Percentiles rank a stretch among this genome's conserved stretches.
These are phyloP conservation scores for Pythium angustatum DNA, from an alignment of 352 stramenopile genomes.

Conservation along the genomic window DNA sequence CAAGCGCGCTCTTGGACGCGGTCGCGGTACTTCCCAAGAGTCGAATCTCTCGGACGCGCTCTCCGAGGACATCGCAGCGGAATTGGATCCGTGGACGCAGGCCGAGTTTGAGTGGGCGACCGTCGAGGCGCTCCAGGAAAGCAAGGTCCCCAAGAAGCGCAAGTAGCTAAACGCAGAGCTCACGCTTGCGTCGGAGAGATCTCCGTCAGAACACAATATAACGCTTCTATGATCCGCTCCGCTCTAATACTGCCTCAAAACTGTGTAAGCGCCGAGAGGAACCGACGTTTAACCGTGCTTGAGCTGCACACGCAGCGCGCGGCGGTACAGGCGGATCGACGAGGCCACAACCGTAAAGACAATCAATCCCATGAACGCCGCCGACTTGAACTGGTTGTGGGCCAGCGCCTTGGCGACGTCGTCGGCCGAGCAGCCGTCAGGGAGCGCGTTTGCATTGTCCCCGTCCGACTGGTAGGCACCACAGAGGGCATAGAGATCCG, in stretches of 20 bases:
- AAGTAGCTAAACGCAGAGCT: conserved; percentile 15
- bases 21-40: conserved; percentile 40
- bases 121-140: conserved; percentile 60
- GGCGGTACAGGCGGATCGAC: conserved; percentile 63
- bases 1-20: conserved; percentile 9
- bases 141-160: conserved; percentile 25
- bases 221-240: too few species aligned
- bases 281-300: conserved; percentile 53
- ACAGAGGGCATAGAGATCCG: conserved; percentile 46
- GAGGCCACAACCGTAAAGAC: conserved; percentile 64
- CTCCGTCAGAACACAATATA: too few species aligned
- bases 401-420: conserved; percentile 46
- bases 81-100: conserved; percentile 61
- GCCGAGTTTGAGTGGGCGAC: conserved; percentile 71
- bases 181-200: not conserved
- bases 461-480: not conserved
- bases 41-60: conserved; percentile 38
- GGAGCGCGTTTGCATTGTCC: conserved; percentile 22
- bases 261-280: too few species aligned
- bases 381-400: conserved; percentile 54
- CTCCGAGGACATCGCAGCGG: conserved; percentile 34
- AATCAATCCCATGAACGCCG: conserved; percentile 52
- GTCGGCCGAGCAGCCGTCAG: conserved; percentile 44
- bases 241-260: too few species aligned
- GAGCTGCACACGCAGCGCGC: conserved; percentile 57